Percentiles rank a stretch among this genome's conserved stretches.
Evolutionary conservation across 2,329 filamentous ascomycete genomes (phyloP).

Genomic region (Cryphonectria nitschkei): DNA sequence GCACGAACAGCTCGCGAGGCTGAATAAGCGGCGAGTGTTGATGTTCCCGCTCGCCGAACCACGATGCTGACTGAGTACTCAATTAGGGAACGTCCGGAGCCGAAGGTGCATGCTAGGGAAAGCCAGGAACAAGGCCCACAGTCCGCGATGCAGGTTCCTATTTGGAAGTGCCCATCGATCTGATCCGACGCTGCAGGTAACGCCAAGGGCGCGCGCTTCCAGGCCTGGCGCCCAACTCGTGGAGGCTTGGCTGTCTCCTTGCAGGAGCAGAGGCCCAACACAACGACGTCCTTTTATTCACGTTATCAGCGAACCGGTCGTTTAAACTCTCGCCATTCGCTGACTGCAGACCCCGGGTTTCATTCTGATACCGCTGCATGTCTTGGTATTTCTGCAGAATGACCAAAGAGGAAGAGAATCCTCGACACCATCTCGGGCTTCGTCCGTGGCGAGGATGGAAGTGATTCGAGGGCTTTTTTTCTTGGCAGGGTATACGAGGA

Average conservation of each 20-base stretch:
- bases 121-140: neutral
- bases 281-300: neutral
- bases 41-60: neutral
- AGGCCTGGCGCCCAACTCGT: neutral
- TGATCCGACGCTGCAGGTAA: neutral
- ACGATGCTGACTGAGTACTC: neutral
- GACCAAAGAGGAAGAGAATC: neutral
- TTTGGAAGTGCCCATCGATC: neutral
- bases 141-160: neutral
- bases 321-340: neutral
- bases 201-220: neutral
- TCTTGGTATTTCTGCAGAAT: neutral
- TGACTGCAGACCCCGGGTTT: neutral
- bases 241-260: neutral
- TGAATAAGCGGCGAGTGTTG: neutral
- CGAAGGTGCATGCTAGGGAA: neutral
- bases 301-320: neutral
- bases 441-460: neutral
- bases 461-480: neutral
- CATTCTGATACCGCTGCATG: neutral
- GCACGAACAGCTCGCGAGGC: neutral
- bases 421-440: constrained; percentile 1
- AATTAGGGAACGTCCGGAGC: neutral
- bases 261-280: neutral
- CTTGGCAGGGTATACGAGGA: neutral